Conservation (phyloP, 1,284 basidiomycete species). For the Apiotrichum veenhuisii region DNA sequence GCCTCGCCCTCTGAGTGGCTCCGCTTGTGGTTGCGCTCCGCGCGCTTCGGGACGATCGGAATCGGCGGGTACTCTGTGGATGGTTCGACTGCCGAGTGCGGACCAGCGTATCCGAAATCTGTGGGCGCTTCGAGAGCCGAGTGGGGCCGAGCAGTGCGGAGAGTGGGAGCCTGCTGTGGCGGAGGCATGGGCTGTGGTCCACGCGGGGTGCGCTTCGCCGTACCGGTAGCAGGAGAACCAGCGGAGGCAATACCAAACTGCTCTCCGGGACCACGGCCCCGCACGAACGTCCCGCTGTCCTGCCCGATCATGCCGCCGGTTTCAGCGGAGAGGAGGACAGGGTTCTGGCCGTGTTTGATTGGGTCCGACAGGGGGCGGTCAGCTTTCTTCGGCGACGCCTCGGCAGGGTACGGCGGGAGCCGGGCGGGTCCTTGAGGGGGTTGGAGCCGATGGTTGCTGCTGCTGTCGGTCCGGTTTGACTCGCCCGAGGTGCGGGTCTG, state of each 20-base stretch:
- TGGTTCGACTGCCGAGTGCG: not conserved
- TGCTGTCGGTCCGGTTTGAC: too few species aligned
- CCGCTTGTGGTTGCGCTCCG: constrained; percentile 17
- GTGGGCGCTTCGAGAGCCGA: not conserved
- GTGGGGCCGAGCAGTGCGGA: too few species aligned
- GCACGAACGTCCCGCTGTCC: not conserved
- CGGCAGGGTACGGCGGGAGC: not conserved
- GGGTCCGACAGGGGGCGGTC: not conserved
- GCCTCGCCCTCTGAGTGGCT: constrained; percentile 42
- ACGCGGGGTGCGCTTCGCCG: not conserved
- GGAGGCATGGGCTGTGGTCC: not conserved
- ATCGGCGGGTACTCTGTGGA: not conserved
- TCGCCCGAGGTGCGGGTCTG: too few species aligned
- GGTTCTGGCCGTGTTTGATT: constrained; percentile 36
- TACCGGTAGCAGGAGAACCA: not conserved
- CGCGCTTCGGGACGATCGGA: not conserved
- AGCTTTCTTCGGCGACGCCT: not conserved
- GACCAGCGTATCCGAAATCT: too few species aligned
- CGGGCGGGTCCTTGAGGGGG: not conserved
- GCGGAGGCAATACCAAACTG: too few species aligned
- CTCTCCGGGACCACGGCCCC: constrained; percentile 3
- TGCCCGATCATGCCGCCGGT: constrained; percentile 29
- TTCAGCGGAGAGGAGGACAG: constrained; percentile 34
- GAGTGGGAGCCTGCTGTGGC: not conserved
- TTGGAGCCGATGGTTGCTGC: too few species aligned